Percentiles rank a stretch among this genome's conserved stretches.
Conservation (phyloP, 179 eudicot genomes). For the Beta corolliflora region DNA sequence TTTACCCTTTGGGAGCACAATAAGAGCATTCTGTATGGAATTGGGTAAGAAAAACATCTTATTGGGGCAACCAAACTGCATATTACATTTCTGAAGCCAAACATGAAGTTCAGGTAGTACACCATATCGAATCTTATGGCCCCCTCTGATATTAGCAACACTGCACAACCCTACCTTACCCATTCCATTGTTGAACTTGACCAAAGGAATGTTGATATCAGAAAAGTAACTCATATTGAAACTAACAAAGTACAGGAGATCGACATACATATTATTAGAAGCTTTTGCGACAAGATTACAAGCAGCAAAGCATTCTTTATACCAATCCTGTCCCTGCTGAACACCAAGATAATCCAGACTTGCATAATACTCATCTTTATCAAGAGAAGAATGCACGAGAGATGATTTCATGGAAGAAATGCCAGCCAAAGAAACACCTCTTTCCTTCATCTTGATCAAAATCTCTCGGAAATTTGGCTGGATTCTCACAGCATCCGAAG, state of each 20-base stretch:
- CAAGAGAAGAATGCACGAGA: constrained; percentile 33
- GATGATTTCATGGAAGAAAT: constrained; percentile 18
- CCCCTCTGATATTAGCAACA: constrained; percentile 8
- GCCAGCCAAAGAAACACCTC: constrained; percentile 18
- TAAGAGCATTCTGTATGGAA: constrained; percentile 26
- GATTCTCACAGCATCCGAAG: constrained; percentile 27
- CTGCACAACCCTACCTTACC: constrained; percentile 4
- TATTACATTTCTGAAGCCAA: constrained; percentile 42
- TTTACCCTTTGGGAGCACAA: background rate
- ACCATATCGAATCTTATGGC: constrained; percentile 6
- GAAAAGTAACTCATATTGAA: background rate
- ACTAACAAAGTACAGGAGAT: constrained; percentile 30
- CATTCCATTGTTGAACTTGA: constrained; percentile 25
- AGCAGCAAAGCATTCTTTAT: constrained; percentile 28
- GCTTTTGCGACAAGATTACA: constrained; percentile 31
- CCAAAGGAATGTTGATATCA: constrained; percentile 1
- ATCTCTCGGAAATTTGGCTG: constrained; percentile 32
- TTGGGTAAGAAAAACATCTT: constrained; percentile 24
- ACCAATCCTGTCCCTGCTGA: constrained; percentile 16
- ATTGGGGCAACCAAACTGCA: constrained; percentile 24
- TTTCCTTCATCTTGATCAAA: constrained; percentile 20
- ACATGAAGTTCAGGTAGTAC: constrained; percentile 22
- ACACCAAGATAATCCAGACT: constrained; percentile 36
- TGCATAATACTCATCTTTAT: constrained; percentile 15
- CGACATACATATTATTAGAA: constrained; percentile 26